Percentiles rank a stretch among this genome's conserved stretches.
These are phyloP conservation scores for Pelargonium cotyledonis DNA, from an alignment of 441 rosid genomes.

Conservation along the genomic window DNA sequence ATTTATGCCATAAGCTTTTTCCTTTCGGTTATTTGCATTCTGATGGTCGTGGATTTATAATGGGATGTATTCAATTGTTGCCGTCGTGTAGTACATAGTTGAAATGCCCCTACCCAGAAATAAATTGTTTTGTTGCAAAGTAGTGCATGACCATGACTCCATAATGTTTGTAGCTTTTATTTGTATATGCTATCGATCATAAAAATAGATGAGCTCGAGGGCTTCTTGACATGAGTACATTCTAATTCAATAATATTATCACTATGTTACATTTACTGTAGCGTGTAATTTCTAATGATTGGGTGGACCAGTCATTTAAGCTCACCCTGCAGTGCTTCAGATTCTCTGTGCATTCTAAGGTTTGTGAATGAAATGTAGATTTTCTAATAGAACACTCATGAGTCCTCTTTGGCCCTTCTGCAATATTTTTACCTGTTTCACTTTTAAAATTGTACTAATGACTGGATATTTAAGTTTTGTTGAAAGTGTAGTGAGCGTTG, in stretches of 20 bases:
- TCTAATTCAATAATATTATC: neutral
- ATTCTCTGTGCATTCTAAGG: neutral
- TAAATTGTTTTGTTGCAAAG: no score
- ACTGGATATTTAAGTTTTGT: neutral
- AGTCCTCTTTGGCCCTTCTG: no score
- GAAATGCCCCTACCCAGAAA: no score
- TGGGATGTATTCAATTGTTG: neutral
- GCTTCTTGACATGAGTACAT: neutral
- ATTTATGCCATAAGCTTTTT: conserved; percentile 14
- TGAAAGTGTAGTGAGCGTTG: neutral
- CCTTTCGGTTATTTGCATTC: conserved; percentile 16
- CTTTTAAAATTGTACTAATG: no score
- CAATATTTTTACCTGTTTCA: no score
- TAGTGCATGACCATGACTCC: no score
- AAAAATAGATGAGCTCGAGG: neutral
- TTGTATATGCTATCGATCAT: neutral
- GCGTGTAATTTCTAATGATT: neutral
- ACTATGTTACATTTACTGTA: neutral
- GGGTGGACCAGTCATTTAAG: neutral
- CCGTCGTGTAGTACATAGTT: no score
- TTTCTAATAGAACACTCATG: conserved; percentile 29
- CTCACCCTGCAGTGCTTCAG: neutral
- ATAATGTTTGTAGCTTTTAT: no score
- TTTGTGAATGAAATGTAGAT: no score
- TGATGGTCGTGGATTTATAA: conserved; percentile 10